phyloP scores from a whole-genome alignment of 176 grass and related monocot genomes.

The Canna indica region DNA sequence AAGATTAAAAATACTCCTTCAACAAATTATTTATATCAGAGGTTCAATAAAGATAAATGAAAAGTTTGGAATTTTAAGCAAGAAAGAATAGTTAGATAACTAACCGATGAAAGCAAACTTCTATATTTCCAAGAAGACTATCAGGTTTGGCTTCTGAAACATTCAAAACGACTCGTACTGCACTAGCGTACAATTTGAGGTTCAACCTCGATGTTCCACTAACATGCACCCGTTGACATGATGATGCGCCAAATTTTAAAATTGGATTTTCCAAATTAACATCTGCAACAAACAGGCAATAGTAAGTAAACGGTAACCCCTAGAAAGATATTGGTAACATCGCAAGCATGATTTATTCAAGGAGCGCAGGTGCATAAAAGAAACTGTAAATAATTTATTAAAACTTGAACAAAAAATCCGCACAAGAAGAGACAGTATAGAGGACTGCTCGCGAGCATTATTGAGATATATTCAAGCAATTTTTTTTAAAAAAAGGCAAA shows the following conservation, averaged over 20 bases:
- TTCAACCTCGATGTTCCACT: constrained; percentile 54
- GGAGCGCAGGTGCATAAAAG: too few relatives aligned
- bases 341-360: too few relatives aligned
- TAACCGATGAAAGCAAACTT: constrained; percentile 86
- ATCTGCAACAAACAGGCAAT: constrained; percentile 8
- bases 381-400: too few relatives aligned
- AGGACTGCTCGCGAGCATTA: too few relatives aligned
- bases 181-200: constrained; percentile 52
- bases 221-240: constrained; percentile 52
- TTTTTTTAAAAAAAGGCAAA: neutral
- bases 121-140: constrained; percentile 53
- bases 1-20: neutral
- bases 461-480: too few relatives aligned
- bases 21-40: constrained; percentile 11
- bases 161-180: constrained; percentile 47
- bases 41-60: constrained; percentile 3
- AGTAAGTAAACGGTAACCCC: neutral
- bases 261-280: constrained; percentile 3
- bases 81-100: constrained; percentile 1
- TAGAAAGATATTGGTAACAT: neutral
- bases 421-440: too few relatives aligned
- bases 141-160: constrained; percentile 52
- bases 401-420: too few relatives aligned
- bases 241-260: constrained; percentile 27
- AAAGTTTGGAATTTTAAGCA: neutral